Percentiles rank a stretch among this genome's conserved stretches.
These are phyloP conservation scores for Amaranthus tricolor DNA, from an alignment of 179 eudicot species.

Conservation along the genomic window DNA sequence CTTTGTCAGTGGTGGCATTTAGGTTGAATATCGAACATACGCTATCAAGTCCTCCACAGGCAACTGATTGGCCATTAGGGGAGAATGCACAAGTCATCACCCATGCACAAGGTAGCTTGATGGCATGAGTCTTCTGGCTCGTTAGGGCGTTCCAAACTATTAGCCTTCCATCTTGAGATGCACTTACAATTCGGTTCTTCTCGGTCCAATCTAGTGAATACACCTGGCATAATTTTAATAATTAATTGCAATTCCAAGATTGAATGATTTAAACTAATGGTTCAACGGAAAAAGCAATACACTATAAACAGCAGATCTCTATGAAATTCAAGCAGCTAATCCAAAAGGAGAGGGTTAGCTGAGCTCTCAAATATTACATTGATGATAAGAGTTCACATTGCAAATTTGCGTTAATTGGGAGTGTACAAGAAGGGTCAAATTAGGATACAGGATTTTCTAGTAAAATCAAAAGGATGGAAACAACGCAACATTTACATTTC, in stretches of 20 bases:
- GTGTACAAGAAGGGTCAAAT: too few species aligned
- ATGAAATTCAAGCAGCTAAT: background rate
- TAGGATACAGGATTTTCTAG: too few species aligned
- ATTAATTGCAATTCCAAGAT: slow-evolving; percentile 5
- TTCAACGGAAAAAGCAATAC: background rate
- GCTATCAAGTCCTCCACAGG: slow-evolving; percentile 96
- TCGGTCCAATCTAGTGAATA: slow-evolving; percentile 96
- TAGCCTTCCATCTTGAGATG: slow-evolving; percentile 94
- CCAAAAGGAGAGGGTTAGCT: background rate
- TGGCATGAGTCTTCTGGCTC: slow-evolving; percentile 95
- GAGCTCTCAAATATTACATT: too few species aligned
- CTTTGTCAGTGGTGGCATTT: slow-evolving; percentile 71
- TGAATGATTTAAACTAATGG: background rate
- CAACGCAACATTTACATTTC: too few species aligned
- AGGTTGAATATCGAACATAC: slow-evolving; percentile 86
- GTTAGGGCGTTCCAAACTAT: slow-evolving; percentile 97
- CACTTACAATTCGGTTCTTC: slow-evolving; percentile 88
- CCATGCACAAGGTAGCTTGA: slow-evolving; percentile 98
- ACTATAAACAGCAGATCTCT: background rate
- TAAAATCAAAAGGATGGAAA: too few species aligned
- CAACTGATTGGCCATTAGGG: slow-evolving; percentile 85
- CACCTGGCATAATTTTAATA: slow-evolving; percentile 44
- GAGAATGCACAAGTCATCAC: slow-evolving; percentile 98
- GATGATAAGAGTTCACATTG: too few species aligned
- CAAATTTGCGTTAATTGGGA: too few species aligned